Base-by-base conservation (phyloP, 257 asterid genomes). In the Fraxinus cuspidata region DNA sequence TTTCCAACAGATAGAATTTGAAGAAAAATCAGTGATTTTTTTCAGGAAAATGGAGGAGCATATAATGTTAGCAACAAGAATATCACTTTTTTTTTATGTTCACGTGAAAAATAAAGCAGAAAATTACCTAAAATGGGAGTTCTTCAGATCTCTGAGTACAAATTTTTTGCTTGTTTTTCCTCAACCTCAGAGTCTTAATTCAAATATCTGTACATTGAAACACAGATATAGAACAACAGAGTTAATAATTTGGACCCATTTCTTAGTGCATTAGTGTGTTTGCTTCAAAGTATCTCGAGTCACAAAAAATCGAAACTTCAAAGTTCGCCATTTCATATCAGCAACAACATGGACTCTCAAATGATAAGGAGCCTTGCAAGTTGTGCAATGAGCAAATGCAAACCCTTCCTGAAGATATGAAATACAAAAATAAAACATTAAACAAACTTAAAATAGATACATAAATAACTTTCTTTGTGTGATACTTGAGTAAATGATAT, bases 381-480 rank as follows among this genome's bases (percentile, higher is more conserved):
- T 94, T 13, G 97, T 92, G 91, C 97, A 94, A 85, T 94, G 96
- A 64, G 97, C 90, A 88, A 94, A 94, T 70, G 98, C 97, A 77
- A 92, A 89, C 21, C 98, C 97, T 94, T 94, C 98, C 98, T 94
- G 90, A 80, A 70, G 58, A 80, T 65, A 74, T 53, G 8, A 44
- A 60, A 74, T n/a, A 49, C 29, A 63, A 2, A 9, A 3, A 23
- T 10, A 79, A 71, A 42, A 71, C 18, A 53, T 49, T 19, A 4
- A 71, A 63, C 11, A 29, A 51, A 29, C 47, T 16, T 47, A 44
- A 18, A 63, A 53, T 28, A 67, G 68, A 40, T 5, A 56, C 70
- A 78, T 37, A 29, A 25, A 42, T 15, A 28, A 25, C 75, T 8
- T 38, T 44, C 1, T 27, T 72, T 11, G 1, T 28, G 69, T 25